Conservation (phyloP, 768 basidiomycete genomes). For the Lactarius evosmus region DNA sequence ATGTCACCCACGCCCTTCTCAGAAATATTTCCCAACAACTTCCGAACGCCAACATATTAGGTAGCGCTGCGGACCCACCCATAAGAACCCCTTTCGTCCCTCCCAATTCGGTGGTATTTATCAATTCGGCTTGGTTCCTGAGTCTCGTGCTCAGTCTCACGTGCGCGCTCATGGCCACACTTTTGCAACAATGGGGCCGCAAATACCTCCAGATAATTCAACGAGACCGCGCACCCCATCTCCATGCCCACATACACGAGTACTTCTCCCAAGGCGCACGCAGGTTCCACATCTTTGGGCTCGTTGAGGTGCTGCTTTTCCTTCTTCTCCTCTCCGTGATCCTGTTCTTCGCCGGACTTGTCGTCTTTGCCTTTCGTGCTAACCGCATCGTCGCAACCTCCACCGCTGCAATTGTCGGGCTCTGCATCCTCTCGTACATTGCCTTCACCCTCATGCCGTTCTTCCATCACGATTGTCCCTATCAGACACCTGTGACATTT, state of each 20-base stretch:
- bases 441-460: conserved; percentile 5
- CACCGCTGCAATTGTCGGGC: background rate
- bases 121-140: conserved; percentile 20
- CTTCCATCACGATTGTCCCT: conserved; percentile 1
- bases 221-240: conserved; percentile 4
- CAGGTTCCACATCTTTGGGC: background rate
- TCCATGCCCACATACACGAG: conserved; percentile 7
- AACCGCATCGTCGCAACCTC: background rate
- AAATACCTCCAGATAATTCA: conserved; percentile 8
- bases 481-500: conserved; percentile 8
- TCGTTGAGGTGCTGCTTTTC: conserved; percentile 10
- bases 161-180: conserved; percentile 15
- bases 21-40: background rate
- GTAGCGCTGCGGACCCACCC: background rate
- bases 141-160: conserved; percentile 16
- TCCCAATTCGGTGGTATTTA: background rate
- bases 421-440: background rate
- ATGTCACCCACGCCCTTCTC: background rate
- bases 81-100: background rate
- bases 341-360: conserved; percentile 20
- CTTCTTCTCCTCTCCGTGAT: conserved; percentile 10
- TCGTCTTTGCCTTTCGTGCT: background rate
- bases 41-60: background rate
- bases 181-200: conserved; percentile 15
- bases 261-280: conserved; percentile 8